Evolutionary conservation across 2,329 filamentous ascomycete genomes (phyloP), one percentile per base, ranked within the genome.

Genomic region (Hysterium pulicare): DNA sequence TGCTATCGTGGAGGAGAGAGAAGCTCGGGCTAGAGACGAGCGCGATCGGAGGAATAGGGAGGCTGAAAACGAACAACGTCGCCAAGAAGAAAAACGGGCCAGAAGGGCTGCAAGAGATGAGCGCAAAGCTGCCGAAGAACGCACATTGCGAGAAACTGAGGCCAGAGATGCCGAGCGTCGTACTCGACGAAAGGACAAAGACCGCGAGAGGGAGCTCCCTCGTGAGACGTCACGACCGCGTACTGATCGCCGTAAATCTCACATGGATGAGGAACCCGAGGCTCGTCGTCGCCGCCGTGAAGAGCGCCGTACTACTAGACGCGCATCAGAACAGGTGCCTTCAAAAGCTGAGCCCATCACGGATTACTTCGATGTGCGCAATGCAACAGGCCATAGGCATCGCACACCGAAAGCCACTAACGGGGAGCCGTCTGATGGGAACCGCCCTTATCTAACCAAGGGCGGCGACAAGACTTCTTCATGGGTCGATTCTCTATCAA

Each of bases 381-480:
- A 72, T 49, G 61, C 50, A 15, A 37, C 44, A 5, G 42, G 33
- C 26, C 51, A 51, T 44, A 41, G 55, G 15, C 55, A 59, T 32
- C 61, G 61, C 40, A 55, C 47, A 30, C 6, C 23, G 9, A 30
- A 20, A 16, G 19, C 21, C 20, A 41, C 49, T 5, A 48, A 47
- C 21, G 60, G 64, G 26, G 58, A 62, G 33, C 20, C 11, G 13
- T 40, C 6, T n/a, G 36, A 23, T 2, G 45, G 45, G 7, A 60
- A 64, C 43, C 49, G 49, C 37, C 63, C 65, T 10, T 67, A 67
- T 50, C 52, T 63, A 8, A 46, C 60, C 45, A 61, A 59, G 32
- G 64, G 66, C 39, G 64, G 68, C 38, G 71, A 75, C 59, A 75
- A 75, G 59, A 75, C 73, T 4, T 67, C 67, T 1, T 72, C 69